phyloP scores from a whole-genome alignment of 352 stramenopile genomes.

The Globisporangium alternatum region DNA sequence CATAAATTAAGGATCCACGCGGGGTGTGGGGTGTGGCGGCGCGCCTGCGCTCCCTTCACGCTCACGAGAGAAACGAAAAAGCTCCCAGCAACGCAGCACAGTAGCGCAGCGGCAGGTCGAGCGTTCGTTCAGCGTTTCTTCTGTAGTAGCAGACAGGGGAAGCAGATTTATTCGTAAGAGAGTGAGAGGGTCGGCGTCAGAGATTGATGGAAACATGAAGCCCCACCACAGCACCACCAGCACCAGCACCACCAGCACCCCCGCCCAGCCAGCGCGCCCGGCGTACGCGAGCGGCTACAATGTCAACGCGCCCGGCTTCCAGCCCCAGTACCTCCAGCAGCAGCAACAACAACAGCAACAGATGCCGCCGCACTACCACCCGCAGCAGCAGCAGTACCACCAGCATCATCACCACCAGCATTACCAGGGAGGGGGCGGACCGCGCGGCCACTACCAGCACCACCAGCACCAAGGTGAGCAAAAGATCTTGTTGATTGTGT shows the following conservation, averaged over 20 bases:
- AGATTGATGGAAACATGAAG: conserved; percentile 53
- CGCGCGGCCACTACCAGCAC: conserved; percentile 37
- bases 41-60: conserved; percentile 1
- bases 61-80: conserved; percentile 12
- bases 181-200: not conserved
- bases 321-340: conserved; percentile 31
- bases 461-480: conserved; percentile 36
- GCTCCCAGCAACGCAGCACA: conserved; percentile 8
- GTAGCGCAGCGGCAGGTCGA: conserved; percentile 10
- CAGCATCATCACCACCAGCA: conserved; percentile 28
- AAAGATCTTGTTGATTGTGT: not conserved
- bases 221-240: conserved; percentile 28
- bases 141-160: not conserved
- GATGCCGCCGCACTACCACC: conserved; percentile 32
- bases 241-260: conserved; percentile 13
- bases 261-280: conserved; percentile 10
- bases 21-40: conserved; percentile 1
- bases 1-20: not conserved
- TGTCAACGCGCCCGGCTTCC: conserved; percentile 32
- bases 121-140: conserved; percentile 8
- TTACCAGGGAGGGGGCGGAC: conserved; percentile 24
- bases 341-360: conserved; percentile 28
- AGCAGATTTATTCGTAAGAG: not conserved
- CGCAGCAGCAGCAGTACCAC: conserved; percentile 5
- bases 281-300: conserved; percentile 26